Conservation (phyloP, 83 land plant species). For the Thuja plicata region DNA sequence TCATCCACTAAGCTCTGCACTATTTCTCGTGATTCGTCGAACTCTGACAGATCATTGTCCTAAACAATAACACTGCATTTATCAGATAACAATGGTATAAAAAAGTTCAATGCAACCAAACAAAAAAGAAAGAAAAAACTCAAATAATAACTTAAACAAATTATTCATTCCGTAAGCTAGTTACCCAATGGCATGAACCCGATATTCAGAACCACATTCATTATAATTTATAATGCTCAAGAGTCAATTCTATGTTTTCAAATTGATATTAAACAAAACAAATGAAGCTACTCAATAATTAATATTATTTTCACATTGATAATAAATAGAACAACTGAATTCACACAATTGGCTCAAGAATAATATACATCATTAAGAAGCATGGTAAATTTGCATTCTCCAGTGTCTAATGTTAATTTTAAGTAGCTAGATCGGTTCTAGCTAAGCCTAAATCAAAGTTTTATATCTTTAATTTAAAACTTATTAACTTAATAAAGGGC, state of each 20-base stretch:
- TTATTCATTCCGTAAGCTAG: not conserved
- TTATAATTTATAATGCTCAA: not conserved
- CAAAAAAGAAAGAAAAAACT: not conserved
- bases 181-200: not conserved
- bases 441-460: too few species aligned
- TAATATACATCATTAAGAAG: not conserved
- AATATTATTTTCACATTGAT: not conserved
- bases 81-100: not conserved
- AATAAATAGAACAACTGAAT: not conserved
- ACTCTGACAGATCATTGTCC: conserved; percentile 98
- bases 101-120: not conserved
- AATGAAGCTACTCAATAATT: not conserved
- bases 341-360: not conserved
- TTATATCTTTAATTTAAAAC: too few species aligned
- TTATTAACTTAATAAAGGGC: too few species aligned
- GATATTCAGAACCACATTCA: not conserved
- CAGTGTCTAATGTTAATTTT: too few species aligned
- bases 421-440: too few species aligned
- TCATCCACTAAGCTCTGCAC: conserved; percentile 97
- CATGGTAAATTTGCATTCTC: not conserved
- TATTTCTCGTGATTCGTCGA: conserved; percentile 99
- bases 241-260: not conserved
- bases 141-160: not conserved
- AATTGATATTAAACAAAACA: not conserved
- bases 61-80: conserved; percentile 23